These are phyloP conservation scores for Dothistroma pini DNA, from an alignment of 2,329 filamentous ascomycete genomes.

Conservation along the genomic window DNA sequence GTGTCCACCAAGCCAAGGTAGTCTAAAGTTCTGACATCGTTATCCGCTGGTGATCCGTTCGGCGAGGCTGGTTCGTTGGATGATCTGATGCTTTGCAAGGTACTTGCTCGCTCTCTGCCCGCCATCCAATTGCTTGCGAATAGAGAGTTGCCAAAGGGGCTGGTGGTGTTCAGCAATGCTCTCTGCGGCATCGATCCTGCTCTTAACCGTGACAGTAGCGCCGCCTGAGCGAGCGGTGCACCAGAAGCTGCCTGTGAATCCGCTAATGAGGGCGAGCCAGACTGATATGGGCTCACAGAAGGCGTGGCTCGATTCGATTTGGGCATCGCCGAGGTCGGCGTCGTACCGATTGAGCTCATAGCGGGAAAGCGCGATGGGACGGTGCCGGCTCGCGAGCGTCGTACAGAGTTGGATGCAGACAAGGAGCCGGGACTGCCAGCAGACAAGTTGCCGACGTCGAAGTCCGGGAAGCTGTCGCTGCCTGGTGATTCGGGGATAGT, in stretches of 20 bases:
- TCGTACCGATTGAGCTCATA: constrained; percentile 58
- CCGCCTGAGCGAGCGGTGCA: constrained; percentile 58
- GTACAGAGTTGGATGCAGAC: constrained; percentile 35
- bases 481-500: constrained; percentile 96
- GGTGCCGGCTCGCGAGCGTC: constrained; percentile 86
- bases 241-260: constrained; percentile 40
- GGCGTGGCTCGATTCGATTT: constrained; percentile 83
- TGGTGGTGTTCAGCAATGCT: constrained; percentile 55
- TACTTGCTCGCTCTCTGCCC: constrained; percentile 78
- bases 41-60: constrained; percentile 77
- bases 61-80: constrained; percentile 84
- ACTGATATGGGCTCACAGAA: constrained; percentile 79
- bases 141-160: constrained; percentile 82
- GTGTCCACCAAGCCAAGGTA: constrained; percentile 94
- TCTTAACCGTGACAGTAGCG: constrained; percentile 77
- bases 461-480: constrained; percentile 87
- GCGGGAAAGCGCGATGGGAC: constrained; percentile 93
- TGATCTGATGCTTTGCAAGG: constrained; percentile 84
- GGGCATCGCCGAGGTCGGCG: constrained; percentile 59
- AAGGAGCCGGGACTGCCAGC: constrained; percentile 24
- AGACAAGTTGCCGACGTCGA: constrained; percentile 48
- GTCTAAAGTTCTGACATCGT: constrained; percentile 88
- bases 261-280: constrained; percentile 46
- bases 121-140: constrained; percentile 84
- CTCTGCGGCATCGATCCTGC: constrained; percentile 94